These are phyloP conservation scores for Umbelopsis sp. DNA, from an alignment of 371 early-diverging fungal genomes.

Conservation along the genomic window DNA sequence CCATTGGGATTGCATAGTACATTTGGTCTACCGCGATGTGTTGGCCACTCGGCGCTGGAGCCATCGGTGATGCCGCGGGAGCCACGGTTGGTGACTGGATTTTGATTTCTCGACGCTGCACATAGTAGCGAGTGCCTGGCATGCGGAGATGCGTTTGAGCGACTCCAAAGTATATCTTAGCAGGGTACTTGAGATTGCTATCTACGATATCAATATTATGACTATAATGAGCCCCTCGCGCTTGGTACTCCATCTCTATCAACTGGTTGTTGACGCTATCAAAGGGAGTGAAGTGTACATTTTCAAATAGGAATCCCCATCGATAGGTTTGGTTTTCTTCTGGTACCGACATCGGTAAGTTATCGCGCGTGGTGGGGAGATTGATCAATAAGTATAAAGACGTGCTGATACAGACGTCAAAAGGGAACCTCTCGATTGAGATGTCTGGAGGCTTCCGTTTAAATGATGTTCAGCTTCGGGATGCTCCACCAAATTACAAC, in stretches of 20 bases:
- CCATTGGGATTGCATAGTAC: background rate
- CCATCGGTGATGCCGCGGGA: too few relatives aligned
- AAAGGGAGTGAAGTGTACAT: conserved; percentile 44
- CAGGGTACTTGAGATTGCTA: conserved; percentile 33
- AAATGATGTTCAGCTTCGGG: background rate
- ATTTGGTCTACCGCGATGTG: background rate
- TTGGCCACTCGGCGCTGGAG: background rate
- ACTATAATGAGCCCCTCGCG: conserved; percentile 29
- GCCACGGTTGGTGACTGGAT: background rate
- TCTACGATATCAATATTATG: conserved; percentile 41
- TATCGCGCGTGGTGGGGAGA: background rate
- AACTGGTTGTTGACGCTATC: conserved; percentile 40
- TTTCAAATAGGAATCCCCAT: conserved; percentile 56
- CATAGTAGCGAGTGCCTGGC: conserved; percentile 57
- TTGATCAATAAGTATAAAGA: background rate
- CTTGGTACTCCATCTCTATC: conserved; percentile 39
- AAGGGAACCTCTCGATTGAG: too few relatives aligned
- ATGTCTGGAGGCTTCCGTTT: background rate
- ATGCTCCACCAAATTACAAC: background rate
- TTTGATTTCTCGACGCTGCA: conserved; percentile 27
- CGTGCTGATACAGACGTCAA: background rate
- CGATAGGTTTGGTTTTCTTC: background rate
- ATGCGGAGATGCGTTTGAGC: conserved; percentile 48
- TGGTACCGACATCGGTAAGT: background rate
- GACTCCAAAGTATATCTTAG: conserved; percentile 48